Base-by-base conservation (phyloP, 2,329 filamentous ascomycete genomes). In the Didymella lethalis region DNA sequence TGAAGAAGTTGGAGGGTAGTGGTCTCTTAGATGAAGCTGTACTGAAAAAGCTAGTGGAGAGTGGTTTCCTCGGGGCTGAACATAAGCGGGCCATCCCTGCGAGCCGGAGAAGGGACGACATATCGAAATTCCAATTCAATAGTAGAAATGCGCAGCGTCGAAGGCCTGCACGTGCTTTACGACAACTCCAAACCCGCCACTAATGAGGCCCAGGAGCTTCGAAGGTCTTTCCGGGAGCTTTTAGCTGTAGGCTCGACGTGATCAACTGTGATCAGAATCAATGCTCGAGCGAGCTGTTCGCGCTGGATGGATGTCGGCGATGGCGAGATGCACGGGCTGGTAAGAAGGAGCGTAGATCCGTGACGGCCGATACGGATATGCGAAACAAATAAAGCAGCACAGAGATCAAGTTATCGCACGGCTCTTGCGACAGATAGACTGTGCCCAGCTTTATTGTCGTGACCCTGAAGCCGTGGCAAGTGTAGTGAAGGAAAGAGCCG, bases 1-100 rank as follows among this genome's bases (percentile, higher is more conserved):
- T 60, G 63, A 69, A 69, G 63, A 68, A 70, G 45, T 66, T 59
- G 47, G 62, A 51, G 23, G 57, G 55, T 23, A 64, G 61, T 53
- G 59, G 48, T 18, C 56, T 51, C 34, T 43, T 49, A 29, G 61
- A 47, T n/a, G 52, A 44, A 26, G 54, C 47, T 12, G 50, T 59
- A 56, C 57, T 51, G 48, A 60, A 55, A 26, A 52, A 60, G 38
- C 43, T 48, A 29, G 52, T 12, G 11, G 48, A 55, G 3, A 60
- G 25, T 10, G 57, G 43, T 26, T 40, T 52, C 14, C 48, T 45
- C 16, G 46, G 36, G 18, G 29, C 48, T 8, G 52, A n/a, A 40
- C n/a, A 41, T 32, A 63, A 51, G 12, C 66, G 64, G 41, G 63
- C 36, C 12, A 63, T 49, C 45, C 62, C 50, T 18, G 59, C 32